Conservation (phyloP, 2,329 filamentous ascomycete genomes). For the Juglanconis sp. region DNA sequence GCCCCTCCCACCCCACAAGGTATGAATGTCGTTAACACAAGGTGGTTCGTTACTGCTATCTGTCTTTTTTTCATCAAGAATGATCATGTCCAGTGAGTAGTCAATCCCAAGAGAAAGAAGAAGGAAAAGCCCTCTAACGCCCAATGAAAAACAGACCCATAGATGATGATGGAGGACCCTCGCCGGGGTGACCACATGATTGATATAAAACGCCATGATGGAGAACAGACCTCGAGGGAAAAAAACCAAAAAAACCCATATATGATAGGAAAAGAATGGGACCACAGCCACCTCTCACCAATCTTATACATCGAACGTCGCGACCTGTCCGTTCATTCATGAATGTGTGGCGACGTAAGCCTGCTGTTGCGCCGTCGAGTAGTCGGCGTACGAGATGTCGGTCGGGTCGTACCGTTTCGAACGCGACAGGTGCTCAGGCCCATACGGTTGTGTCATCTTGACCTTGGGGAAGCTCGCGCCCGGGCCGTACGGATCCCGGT, state of each 20-base stretch:
- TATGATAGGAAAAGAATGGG: constrained; percentile 6
- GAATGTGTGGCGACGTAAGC: background rate
- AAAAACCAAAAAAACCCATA: constrained; percentile 2
- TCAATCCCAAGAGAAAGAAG: background rate
- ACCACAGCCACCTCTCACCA: constrained; percentile 3
- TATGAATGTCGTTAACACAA: constrained; percentile 21
- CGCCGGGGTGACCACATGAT: background rate
- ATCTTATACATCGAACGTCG: background rate
- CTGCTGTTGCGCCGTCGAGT: background rate
- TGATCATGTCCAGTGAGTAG: constrained; percentile 19
- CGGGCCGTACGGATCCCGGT: constrained; percentile 7
- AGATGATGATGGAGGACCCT: background rate
- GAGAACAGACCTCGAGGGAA: background rate
- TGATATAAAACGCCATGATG: background rate
- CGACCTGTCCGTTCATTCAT: background rate
- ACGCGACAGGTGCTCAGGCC: constrained; percentile 18
- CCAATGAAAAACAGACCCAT: background rate
- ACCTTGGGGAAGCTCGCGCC: constrained; percentile 17
- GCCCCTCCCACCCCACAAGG: background rate
- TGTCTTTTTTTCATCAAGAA: constrained; percentile 18
- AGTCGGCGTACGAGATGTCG: constrained; percentile 16
- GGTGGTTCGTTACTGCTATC: constrained; percentile 24
- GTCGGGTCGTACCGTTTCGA: constrained; percentile 20
- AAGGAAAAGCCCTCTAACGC: constrained; percentile 6
- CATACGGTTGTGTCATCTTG: constrained; percentile 17